These are phyloP conservation scores for Salvia sclarea DNA, from an alignment of 305 asterid genomes.

Conservation along the genomic window DNA sequence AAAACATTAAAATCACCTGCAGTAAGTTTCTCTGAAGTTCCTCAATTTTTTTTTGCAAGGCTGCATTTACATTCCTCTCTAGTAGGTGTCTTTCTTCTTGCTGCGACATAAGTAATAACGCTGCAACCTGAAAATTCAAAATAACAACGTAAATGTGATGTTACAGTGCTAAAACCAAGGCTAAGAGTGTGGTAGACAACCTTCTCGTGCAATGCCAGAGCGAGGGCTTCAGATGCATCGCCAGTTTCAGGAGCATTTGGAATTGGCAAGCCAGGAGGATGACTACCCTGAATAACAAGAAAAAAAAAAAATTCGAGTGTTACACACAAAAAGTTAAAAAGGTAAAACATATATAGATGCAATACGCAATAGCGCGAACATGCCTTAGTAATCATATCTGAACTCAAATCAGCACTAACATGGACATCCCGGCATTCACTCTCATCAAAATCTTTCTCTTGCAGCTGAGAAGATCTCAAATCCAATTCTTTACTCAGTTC, in stretches of 20 bases:
- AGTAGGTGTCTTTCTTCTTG: conserved; percentile 86
- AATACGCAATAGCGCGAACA: conserved; percentile 25
- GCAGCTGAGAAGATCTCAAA: conserved; percentile 37
- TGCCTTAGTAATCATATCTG: conserved; percentile 52
- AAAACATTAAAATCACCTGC: conserved; percentile 50
- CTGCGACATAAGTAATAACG: conserved; percentile 84
- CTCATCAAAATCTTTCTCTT: conserved; percentile 48
- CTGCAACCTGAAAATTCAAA: conserved; percentile 56
- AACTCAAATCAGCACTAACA: conserved; percentile 48
- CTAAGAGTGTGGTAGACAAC: conserved; percentile 41
- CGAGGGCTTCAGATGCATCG: conserved; percentile 64
- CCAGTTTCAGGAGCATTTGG: conserved; percentile 39
- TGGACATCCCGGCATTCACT: conserved; percentile 80
- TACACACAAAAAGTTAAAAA: neutral
- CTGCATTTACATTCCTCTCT: conserved; percentile 81
- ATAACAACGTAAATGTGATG: conserved; percentile 23
- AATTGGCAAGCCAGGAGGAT: conserved; percentile 41
- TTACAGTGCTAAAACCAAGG: conserved; percentile 9
- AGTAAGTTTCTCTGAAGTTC: conserved; percentile 85
- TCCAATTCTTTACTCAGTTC: conserved; percentile 44
- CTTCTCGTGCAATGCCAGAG: conserved; percentile 94
- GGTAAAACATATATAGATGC: neutral
- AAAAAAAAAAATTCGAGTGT: conserved; percentile 13
- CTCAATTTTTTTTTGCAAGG: conserved; percentile 71
- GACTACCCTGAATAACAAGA: conserved; percentile 47